A percentile compares a stretch with the other conserved stretches of the same genome.
These are phyloP conservation scores for Symmetrospora coprosmae DNA, from an alignment of 768 basidiomycete species.

Conservation along the genomic window DNA sequence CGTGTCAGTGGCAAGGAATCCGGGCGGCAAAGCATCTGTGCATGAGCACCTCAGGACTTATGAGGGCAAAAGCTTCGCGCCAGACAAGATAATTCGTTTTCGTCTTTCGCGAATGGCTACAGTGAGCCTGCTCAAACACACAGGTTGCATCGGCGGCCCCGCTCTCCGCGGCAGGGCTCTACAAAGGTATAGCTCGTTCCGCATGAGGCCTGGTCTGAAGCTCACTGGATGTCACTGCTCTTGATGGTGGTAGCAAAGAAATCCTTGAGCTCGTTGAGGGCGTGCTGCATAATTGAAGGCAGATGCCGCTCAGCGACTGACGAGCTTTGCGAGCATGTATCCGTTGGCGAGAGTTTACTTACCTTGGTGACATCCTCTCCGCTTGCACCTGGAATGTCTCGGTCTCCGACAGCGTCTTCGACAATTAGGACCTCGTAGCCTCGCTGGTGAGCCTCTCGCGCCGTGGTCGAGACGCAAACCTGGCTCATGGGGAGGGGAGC, in stretches of 20 bases:
- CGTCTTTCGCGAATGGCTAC: no score
- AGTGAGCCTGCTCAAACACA: no score
- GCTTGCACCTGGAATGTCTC: background rate
- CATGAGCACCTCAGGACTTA: no score
- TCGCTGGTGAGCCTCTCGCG: constrained; percentile 9
- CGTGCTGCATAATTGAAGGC: background rate
- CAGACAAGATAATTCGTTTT: no score
- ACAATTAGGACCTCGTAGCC: constrained; percentile 16
- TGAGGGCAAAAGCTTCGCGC: no score
- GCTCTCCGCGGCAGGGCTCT: no score
- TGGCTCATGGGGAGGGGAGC: no score
- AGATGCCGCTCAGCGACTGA: background rate
- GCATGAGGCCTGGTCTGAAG: no score
- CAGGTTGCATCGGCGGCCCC: no score
- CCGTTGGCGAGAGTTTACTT: background rate
- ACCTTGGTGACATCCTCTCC: constrained; percentile 9
- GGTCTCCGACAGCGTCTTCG: constrained; percentile 15
- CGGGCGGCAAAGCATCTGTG: no score
- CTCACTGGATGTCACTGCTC: constrained; percentile 1
- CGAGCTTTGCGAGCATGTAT: background rate
- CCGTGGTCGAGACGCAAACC: constrained; percentile 14
- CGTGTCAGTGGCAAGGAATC: no score
- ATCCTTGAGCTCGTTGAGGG: constrained; percentile 1
- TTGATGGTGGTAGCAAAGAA: constrained; percentile 16
- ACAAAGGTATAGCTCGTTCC: no score